Base-by-base conservation (phyloP, 768 basidiomycete genomes). In the Lepiota venenata region DNA sequence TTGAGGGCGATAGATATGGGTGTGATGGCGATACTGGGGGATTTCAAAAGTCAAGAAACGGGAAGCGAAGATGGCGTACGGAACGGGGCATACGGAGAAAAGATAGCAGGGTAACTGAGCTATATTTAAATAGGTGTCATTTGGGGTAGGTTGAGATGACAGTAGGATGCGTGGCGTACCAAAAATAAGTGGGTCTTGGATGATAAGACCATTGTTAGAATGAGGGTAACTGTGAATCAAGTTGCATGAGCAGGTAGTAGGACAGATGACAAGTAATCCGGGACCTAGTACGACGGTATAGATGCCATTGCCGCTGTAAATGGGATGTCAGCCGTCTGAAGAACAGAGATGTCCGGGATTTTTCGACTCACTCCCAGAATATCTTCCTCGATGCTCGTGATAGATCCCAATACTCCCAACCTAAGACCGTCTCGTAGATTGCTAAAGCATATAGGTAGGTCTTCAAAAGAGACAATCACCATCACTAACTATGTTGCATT, bases 301-400 rank as follows among this genome's bases (percentile, higher is more conserved):
- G 14, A 41, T 40, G 22, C 25, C 38, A 10, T 35, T 40, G 6
- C 52, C 52, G 14, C 52, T 54, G 32, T 32, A n/a, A 4, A 38
- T 16, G 2, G 10, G 16, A 20, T n/a, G 20, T 47, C 32, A 46
- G 20, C 10, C 32, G 20, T 8, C 8, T 16, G 45, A 38, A 38
- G 22, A 20, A 5, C 37, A 6, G 2, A 15, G 18, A 16, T 18
- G 5, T 16, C 14, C 25, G n/a, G 25, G 25, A 9, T 11, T 32
- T 39, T 11, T 14, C 7, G 2, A 21, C 44, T 40, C 29, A 54
- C 52, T 54, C 52, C 52, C 52, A 54, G 15, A 54, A 32, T 15
- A 54, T 46, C 16, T 54, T 54, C n/a, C 52, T 47, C 10, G 37
- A 39, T 18, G 52, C 38, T 29, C 29, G n/a, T 20, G 52, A 54